A percentile compares a stretch with the other conserved stretches of the same genome.
phyloP scores from a whole-genome alignment of 768 basidiomycete genomes.

The Ephemerocybe angulata region DNA sequence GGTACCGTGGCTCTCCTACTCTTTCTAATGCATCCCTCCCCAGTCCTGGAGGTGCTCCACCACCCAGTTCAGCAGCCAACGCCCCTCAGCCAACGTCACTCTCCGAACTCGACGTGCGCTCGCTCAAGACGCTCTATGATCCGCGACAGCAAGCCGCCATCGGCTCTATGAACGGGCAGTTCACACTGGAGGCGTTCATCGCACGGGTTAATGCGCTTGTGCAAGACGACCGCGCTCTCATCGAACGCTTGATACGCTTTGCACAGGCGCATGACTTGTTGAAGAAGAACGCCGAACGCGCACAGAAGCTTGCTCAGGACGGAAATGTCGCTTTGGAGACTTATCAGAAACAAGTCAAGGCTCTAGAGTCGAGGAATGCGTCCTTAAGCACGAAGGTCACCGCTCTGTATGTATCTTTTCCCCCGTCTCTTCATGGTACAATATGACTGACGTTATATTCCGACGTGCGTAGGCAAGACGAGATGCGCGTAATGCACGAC shows the following conservation, averaged over 20 bases:
- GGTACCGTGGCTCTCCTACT: constrained; percentile 47
- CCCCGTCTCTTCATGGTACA: constrained; percentile 9
- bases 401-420: constrained; percentile 46
- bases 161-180: constrained; percentile 36
- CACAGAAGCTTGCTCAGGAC: constrained; percentile 86
- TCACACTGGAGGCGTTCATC: constrained; percentile 75
- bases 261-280: constrained; percentile 87
- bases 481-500: constrained; percentile 57
- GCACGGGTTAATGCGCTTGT: constrained; percentile 77
- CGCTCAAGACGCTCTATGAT: constrained; percentile 80
- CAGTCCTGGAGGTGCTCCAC: constrained; percentile 40
- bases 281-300: constrained; percentile 89
- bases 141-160: constrained; percentile 16
- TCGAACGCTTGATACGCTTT: constrained; percentile 79
- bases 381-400: constrained; percentile 48
- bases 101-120: constrained; percentile 81
- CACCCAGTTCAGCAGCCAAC: background rate
- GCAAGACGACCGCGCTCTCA: constrained; percentile 77
- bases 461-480: constrained; percentile 54
- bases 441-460: constrained; percentile 5
- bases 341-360: constrained; percentile 84
- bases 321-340: constrained; percentile 76
- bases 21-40: constrained; percentile 34
- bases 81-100: constrained; percentile 53
- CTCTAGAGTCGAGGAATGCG: constrained; percentile 72